Base-by-base conservation (phyloP, 140 eudicot genomes). In the Ambrosia hybrid region DNA sequence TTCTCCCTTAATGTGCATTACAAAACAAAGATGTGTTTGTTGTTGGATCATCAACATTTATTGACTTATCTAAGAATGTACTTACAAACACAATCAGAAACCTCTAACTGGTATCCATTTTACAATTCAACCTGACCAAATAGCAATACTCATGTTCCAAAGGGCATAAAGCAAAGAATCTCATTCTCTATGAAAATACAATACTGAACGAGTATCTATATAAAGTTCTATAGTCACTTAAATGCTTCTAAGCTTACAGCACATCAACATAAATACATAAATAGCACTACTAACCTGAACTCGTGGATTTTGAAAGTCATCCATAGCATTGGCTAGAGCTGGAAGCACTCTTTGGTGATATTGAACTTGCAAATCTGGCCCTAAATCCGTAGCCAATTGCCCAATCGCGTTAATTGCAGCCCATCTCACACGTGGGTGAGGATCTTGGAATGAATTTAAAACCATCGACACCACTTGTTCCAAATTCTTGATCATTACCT, bases 401-500 rank as follows among this genome's bases (percentile, higher is more conserved):
- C 92, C 97, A 80, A 91, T 91, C 8, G 97, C 95, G 86, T 88
- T 88, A 60, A 91, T 91, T 38, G 95, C 97, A 56, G 95, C 92
- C 97, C 97, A 91, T 69, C 95, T 78, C 15, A 82, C 95, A 36
- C 97, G 92, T 3, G 97, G 86, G 61, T 91, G 95, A n/a, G 90
- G 92, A 76, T 88, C 89, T 78, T 88, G 87, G 68, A 91, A 91
- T 3, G 97, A 91, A 59, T 73, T 86, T 81, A 88, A 78, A 13
- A 91, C 92, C 95, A 91, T 85, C 60, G 52, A 6, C 10, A 73
- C 61, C 34, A 73, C 77, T 60, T 73, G 69, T 71, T 90, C 99
- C 87, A 93, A 79, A 76, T 88, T 90, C 77, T 90, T 93, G 60
- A 84, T 82, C 99, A 93, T 93, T 60, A 93, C 99, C 99, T 90